Evolutionary conservation across 768 basidiomycete genomes (phyloP).

Genomic region (Trichaptum fuscoviolaceum): DNA sequence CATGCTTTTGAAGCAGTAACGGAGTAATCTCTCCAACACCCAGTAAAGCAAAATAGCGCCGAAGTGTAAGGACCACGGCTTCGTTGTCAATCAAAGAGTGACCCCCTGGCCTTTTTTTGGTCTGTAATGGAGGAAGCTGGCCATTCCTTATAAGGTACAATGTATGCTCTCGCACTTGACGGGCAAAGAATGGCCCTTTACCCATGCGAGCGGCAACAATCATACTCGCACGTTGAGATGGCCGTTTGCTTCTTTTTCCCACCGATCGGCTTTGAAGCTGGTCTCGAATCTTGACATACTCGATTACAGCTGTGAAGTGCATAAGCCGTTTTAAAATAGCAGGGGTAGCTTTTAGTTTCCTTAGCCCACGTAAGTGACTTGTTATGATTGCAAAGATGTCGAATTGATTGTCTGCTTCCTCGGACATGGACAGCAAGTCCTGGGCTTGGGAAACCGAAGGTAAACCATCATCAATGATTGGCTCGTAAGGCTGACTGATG

Average conservation of each 20-base stretch:
- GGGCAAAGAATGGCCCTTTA: conserved; percentile 10
- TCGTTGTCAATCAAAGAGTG: conserved; percentile 8
- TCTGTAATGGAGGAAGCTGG: not conserved
- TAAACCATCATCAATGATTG: too few species aligned
- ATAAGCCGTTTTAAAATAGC: not conserved
- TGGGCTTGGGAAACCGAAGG: not conserved
- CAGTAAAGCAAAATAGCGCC: conserved; percentile 6
- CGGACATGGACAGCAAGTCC: not conserved
- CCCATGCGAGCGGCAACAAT: conserved; percentile 7
- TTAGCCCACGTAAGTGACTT: not conserved
- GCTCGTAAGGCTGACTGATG: too few species aligned
- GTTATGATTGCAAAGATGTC: conserved; percentile 1
- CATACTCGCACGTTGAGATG: conserved; percentile 4
- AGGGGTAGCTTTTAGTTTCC: conserved; percentile 2
- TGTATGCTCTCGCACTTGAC: conserved; percentile 2
- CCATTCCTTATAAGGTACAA: conserved; percentile 4
- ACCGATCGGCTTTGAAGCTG: not conserved
- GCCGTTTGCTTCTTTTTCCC: conserved; percentile 1
- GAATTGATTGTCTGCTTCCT: not conserved
- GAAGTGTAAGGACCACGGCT: conserved; percentile 1
- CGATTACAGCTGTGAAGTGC: conserved; percentile 7
- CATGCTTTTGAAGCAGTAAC: conserved; percentile 1
- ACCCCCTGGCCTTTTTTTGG: conserved; percentile 4
- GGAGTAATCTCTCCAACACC: conserved; percentile 8
- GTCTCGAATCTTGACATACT: conserved; percentile 8